A percentile compares a stretch with the other conserved stretches of the same genome.
Conservation (phyloP, 1,284 basidiomycete species). For the Pascua guehoae region DNA sequence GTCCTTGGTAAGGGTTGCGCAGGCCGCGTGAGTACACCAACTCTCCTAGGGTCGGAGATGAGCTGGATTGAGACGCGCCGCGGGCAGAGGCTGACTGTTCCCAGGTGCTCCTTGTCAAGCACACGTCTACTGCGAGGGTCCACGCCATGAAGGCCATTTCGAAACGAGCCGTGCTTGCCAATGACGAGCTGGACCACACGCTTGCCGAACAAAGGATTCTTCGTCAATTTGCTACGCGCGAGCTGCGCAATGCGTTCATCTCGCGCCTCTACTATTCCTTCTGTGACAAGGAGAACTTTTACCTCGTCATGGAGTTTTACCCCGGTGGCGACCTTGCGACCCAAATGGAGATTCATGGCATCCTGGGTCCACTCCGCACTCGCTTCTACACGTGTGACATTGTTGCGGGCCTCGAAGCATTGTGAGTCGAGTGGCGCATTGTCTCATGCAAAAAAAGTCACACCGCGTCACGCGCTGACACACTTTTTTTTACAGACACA, state of each 20-base stretch:
- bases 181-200: slow-evolving; percentile 92
- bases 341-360: slow-evolving; percentile 89
- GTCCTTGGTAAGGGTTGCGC: slow-evolving; percentile 95
- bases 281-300: slow-evolving; percentile 91
- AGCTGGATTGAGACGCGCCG: neutral
- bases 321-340: slow-evolving; percentile 95
- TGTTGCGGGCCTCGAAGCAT: slow-evolving; percentile 85
- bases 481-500: slow-evolving; percentile 34
- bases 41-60: neutral
- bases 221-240: slow-evolving; percentile 69
- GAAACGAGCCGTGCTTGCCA: slow-evolving; percentile 89
- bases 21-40: slow-evolving; percentile 60
- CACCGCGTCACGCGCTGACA: neutral
- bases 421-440: slow-evolving; percentile 46
- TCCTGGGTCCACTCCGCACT: slow-evolving; percentile 83
- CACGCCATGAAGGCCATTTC: slow-evolving; percentile 96
- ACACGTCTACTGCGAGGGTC: slow-evolving; percentile 65
- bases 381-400: slow-evolving; percentile 96
- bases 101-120: slow-evolving; percentile 72
- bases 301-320: slow-evolving; percentile 72
- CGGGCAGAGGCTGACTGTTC: neutral
- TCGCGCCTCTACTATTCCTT: slow-evolving; percentile 94
- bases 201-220: slow-evolving; percentile 90
- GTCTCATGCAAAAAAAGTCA: neutral
- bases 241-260: slow-evolving; percentile 78